phyloP scores from a whole-genome alignment of 73 alveolate genomes.

The Blepharisma japonicum region DNA sequence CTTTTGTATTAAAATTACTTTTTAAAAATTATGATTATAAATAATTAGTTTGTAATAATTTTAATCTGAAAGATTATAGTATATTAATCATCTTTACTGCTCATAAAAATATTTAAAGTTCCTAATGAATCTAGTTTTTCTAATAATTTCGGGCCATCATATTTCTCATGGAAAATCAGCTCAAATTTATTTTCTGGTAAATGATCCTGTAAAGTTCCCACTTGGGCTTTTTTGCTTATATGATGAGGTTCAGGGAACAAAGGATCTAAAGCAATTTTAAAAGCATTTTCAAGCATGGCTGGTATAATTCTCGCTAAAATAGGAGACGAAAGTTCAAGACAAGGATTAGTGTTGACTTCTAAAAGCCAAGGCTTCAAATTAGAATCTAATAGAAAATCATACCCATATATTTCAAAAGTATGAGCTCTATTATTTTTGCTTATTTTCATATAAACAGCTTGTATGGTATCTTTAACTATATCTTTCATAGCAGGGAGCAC shows the following conservation, averaged over 20 bases:
- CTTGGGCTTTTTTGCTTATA: conserved; percentile 33
- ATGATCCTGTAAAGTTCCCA: conserved; percentile 1
- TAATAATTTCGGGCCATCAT: background rate
- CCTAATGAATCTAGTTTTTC: background rate
- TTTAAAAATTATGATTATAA: too few relatives aligned
- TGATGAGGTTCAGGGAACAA: conserved; percentile 60
- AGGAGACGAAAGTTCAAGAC: conserved; percentile 80
- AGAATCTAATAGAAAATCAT: conserved; percentile 74
- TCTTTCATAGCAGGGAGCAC: background rate
- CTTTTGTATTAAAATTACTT: too few relatives aligned
- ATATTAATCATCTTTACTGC: too few relatives aligned
- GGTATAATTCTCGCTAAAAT: conserved; percentile 77
- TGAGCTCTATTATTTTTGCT: conserved; percentile 1
- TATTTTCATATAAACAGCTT: background rate
- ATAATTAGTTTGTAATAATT: too few relatives aligned
- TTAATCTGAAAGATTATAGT: too few relatives aligned
- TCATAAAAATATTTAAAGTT: too few relatives aligned
- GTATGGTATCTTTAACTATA: background rate
- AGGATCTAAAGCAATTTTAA: conserved; percentile 74
- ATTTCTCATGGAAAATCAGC: conserved; percentile 27
- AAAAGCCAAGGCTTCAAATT: conserved; percentile 65
- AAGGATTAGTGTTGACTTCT: conserved; percentile 80
- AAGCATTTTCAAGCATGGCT: conserved; percentile 81
- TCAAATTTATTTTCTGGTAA: conserved; percentile 33
- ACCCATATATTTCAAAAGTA: conserved; percentile 63